Percentiles rank a stretch among this genome's conserved stretches.
Conservation (phyloP, 345 rosid species). For the Camelina laxa region DNA sequence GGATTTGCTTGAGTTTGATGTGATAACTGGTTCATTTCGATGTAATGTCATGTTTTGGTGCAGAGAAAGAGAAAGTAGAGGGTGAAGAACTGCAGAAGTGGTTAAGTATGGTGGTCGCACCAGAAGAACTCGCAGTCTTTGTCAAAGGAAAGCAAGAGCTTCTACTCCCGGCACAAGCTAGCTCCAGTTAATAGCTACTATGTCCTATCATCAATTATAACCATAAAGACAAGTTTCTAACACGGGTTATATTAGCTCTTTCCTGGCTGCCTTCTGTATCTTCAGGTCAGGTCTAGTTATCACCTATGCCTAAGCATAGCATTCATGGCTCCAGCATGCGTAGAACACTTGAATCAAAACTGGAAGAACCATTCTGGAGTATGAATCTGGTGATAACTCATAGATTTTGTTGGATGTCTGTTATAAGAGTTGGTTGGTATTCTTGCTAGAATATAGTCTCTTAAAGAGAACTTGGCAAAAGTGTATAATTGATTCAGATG, state of each 20-base stretch:
- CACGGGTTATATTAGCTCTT: slow-evolving; percentile 19
- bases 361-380: slow-evolving; percentile 5
- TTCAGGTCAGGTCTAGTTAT: slow-evolving; percentile 37
- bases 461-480: slow-evolving; percentile 28
- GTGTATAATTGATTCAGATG: slow-evolving; percentile 33
- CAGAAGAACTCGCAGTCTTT: slow-evolving; percentile 69
- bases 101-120: slow-evolving; percentile 87
- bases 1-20: slow-evolving; percentile 18
- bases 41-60: slow-evolving; percentile 32
- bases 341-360: slow-evolving; percentile 17
- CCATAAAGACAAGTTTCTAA: slow-evolving; percentile 35
- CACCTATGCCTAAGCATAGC: slow-evolving; percentile 22
- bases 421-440: slow-evolving; percentile 38
- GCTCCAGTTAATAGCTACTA: slow-evolving; percentile 34
- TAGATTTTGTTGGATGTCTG: slow-evolving; percentile 12
- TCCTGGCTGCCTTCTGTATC: slow-evolving; percentile 11
- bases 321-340: slow-evolving; percentile 23
- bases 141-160: slow-evolving; percentile 64
- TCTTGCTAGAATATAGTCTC: slow-evolving; percentile 36
- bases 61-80: slow-evolving; percentile 94
- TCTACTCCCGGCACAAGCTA: slow-evolving; percentile 57
- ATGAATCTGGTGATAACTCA: slow-evolving; percentile 26
- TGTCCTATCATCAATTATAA: slow-evolving; percentile 16
- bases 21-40: neutral
- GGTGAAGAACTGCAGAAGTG: slow-evolving; percentile 89